Percentiles rank a stretch among this genome's conserved stretches.
phyloP scores from a whole-genome alignment of 768 basidiomycete species.

The Russula olivacea region DNA sequence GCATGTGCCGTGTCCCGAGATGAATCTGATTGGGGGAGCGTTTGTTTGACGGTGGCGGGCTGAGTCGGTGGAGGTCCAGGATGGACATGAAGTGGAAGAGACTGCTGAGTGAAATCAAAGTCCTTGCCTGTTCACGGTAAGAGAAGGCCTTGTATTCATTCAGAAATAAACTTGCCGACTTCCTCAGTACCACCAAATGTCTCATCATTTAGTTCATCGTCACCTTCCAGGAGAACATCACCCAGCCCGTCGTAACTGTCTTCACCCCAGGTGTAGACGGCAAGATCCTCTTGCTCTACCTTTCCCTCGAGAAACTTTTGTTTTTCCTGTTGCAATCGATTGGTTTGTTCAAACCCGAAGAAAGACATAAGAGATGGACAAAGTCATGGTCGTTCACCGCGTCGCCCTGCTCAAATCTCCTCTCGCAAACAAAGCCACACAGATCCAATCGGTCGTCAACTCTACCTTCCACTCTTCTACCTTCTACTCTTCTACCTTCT shows the following conservation, averaged over 20 bases:
- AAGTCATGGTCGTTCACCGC: not conserved
- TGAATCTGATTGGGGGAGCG: conserved; percentile 6
- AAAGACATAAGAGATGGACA: conserved; percentile 53
- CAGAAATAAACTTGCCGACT: conserved; percentile 57
- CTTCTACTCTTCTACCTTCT: not conserved
- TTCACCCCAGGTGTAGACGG: conserved; percentile 90
- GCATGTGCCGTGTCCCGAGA: conserved; percentile 11
- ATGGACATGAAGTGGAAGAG: conserved; percentile 32
- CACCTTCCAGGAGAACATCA: conserved; percentile 79
- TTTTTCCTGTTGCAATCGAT: conserved; percentile 56
- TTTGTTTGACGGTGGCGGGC: conserved; percentile 3
- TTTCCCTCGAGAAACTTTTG: conserved; percentile 44
- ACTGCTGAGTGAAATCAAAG: conserved; percentile 73
- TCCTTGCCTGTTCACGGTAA: conserved; percentile 59
- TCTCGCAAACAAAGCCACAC: conserved; percentile 23
- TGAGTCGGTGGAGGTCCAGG: conserved; percentile 6
- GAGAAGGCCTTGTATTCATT: not conserved
- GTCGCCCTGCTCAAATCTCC: not conserved
- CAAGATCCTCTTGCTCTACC: conserved; percentile 67
- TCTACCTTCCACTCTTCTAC: not conserved
- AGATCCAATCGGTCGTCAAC: not conserved
- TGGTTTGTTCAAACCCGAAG: conserved; percentile 64
- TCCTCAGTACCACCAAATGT: conserved; percentile 75
- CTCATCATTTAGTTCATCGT: conserved; percentile 93
- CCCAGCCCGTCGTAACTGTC: conserved; percentile 87